Percentiles rank a stretch among this genome's conserved stretches.
phyloP scores from a whole-genome alignment of 2,329 filamentous ascomycete species.

The Trichoderma sp. region DNA sequence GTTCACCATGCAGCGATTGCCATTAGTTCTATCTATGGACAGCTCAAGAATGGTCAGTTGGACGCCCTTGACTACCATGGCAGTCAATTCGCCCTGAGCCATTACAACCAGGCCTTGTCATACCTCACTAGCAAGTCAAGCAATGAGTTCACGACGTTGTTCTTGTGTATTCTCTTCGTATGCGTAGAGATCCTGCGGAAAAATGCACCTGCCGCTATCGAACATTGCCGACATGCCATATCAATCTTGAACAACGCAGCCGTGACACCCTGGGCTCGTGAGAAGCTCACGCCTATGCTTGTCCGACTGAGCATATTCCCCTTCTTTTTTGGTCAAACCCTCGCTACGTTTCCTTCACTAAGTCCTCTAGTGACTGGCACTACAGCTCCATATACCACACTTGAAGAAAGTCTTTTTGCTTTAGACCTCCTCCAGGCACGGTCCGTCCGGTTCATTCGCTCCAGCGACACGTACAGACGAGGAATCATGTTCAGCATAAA shows the following conservation, averaged over 20 bases:
- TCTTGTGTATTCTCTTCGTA: neutral
- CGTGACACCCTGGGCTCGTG: neutral
- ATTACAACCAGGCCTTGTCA: neutral
- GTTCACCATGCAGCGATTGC: neutral
- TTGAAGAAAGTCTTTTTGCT: neutral
- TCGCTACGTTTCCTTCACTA: neutral
- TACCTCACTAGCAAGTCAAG: neutral
- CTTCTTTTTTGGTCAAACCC: neutral
- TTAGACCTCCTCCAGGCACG: neutral
- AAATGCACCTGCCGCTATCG: neutral
- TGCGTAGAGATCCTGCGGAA: neutral
- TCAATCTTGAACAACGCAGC: neutral
- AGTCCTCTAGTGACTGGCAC: neutral
- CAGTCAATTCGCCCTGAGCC: neutral
- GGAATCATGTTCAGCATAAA: neutral
- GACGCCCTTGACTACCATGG: neutral
- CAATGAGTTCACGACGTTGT: neutral
- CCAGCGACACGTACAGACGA: neutral
- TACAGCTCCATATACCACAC: neutral
- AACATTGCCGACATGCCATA: neutral
- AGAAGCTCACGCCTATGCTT: neutral
- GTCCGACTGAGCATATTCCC: neutral
- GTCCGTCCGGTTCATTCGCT: neutral
- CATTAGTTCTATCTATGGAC: neutral
- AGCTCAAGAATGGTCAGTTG: neutral